Evolutionary conservation across 371 early-diverging fungal species (phyloP), one percentile per base, ranked within the genome.

Genomic region (Saksenaea vasiformis): DNA sequence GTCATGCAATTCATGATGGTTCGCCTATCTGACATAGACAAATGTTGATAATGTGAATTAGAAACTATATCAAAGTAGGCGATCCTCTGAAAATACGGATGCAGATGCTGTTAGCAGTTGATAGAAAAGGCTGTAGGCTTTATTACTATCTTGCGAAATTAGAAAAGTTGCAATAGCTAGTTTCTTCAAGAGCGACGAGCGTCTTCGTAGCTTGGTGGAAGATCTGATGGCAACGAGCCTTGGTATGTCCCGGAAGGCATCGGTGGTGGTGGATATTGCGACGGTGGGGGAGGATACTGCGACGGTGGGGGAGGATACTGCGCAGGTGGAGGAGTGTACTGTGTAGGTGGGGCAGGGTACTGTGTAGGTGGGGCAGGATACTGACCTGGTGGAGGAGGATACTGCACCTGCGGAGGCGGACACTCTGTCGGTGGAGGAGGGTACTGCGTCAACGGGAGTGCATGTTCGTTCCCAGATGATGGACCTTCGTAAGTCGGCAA

Each of bases 401-500:
- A 31, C 1, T 41, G 43, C 5, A 14, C 5, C 14, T 8, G 43
- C 43, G 14, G 43, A 17, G 17, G 43, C 43, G 31, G 19, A 5
- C 1, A 17, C 19, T 41, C 13, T 14, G 43, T 13, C 0, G 19
- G 14, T n/a, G 43, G 43, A 41, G 19, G n/a, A 5, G 43, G 31
- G 7, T 31, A 31, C 17, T 41, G 43, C 5, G 19, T 14, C 5
- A 5, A 14, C 14, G 43, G 43, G 14, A 14, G 19, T 41, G 14
- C 5, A 41, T n/a, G 1, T 41, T 14, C 43, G 14, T n/a, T 22
- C 11, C 22, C 51, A 22, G 51, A 47, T n/a, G 51, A 47, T 19
- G 51, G 51, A 5, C 51, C 53, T 24, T 59, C 59, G 44, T 59
- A 59, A 10, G 43, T 22, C 3, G 59, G 59, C 26, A 59, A 37